Conservation (phyloP, 192 early-diverging fungal genomes). For the Backusella mclennaniae region DNA sequence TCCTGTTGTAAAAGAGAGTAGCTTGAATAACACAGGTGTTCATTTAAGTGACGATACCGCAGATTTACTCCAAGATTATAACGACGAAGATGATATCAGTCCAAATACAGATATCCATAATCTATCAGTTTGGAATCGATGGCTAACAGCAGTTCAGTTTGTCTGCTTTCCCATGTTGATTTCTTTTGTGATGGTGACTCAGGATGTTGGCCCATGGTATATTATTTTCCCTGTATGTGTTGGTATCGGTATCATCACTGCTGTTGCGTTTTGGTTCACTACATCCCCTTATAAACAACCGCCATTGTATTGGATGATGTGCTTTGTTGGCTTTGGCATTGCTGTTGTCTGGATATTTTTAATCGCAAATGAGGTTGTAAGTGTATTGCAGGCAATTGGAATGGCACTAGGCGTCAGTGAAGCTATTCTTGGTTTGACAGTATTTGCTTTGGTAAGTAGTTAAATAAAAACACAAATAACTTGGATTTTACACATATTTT, state of each 20-base stretch:
- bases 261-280: constrained; percentile 26
- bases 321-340: constrained; percentile 73
- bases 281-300: constrained; percentile 43
- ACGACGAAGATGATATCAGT: constrained; percentile 19
- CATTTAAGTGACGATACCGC: constrained; percentile 31
- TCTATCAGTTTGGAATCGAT: constrained; percentile 42
- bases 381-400: constrained; percentile 77
- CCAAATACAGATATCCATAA: neutral
- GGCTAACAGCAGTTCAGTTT: constrained; percentile 59
- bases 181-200: constrained; percentile 36
- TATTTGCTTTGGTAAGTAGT: constrained; percentile 79
- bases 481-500: constrained; percentile 5
- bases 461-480: constrained; percentile 6
- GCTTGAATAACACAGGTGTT: constrained; percentile 21
- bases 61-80: constrained; percentile 15
- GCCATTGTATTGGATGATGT: constrained; percentile 43
- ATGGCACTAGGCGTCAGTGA: constrained; percentile 75
- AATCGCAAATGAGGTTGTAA: constrained; percentile 89
- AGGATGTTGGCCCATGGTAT: constrained; percentile 23
- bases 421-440: constrained; percentile 77
- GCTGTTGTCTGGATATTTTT: constrained; percentile 86
- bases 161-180: constrained; percentile 56
- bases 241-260: constrained; percentile 27
- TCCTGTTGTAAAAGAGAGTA: constrained; percentile 58
- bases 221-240: constrained; percentile 32